phyloP scores from a whole-genome alignment of 768 basidiomycete species.

The Cyclocybe cylindracea region DNA sequence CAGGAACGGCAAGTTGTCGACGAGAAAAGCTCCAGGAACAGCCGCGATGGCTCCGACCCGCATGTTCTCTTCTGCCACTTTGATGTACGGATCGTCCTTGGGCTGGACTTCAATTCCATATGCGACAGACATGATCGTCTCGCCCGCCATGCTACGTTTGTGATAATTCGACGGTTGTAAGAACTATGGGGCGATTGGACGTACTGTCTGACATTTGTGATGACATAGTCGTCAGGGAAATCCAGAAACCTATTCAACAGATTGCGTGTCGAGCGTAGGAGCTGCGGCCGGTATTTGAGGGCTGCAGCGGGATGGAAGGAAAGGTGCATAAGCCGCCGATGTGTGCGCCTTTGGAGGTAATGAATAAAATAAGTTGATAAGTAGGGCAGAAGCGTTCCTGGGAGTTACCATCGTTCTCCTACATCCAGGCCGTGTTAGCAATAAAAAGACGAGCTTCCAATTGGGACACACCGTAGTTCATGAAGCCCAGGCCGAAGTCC shows the following conservation, averaged over 20 bases:
- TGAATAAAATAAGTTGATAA: neutral
- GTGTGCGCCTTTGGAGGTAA: slow-evolving; percentile 8
- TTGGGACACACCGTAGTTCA: slow-evolving; percentile 13
- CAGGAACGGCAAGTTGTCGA: slow-evolving; percentile 27
- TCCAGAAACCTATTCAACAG: slow-evolving; percentile 34
- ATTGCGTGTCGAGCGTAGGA: slow-evolving; percentile 27
- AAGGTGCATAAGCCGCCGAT: slow-evolving; percentile 19
- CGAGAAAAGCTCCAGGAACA: slow-evolving; percentile 30
- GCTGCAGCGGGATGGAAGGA: slow-evolving; percentile 16
- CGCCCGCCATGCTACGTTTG: slow-evolving; percentile 29
- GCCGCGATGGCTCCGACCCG: slow-evolving; percentile 31
- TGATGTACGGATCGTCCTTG: slow-evolving; percentile 43
- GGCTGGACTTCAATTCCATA: slow-evolving; percentile 46
- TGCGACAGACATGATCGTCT: slow-evolving; percentile 37
- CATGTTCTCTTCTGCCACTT: slow-evolving; percentile 37
- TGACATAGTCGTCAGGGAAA: slow-evolving; percentile 26
- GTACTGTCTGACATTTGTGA: slow-evolving; percentile 36
- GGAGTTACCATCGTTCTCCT: no score
- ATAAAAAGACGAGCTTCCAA: no score
- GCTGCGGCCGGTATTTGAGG: slow-evolving; percentile 24
- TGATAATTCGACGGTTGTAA: neutral
- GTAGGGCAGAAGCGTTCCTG: neutral
- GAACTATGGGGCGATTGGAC: slow-evolving; percentile 5
- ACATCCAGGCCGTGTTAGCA: no score
- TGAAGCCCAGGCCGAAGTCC: slow-evolving; percentile 19